Percentiles rank a stretch among this genome's conserved stretches.
Evolutionary conservation across 2,329 filamentous ascomycete genomes (phyloP).

Genomic region (Dactylonectria macrodidyma): DNA sequence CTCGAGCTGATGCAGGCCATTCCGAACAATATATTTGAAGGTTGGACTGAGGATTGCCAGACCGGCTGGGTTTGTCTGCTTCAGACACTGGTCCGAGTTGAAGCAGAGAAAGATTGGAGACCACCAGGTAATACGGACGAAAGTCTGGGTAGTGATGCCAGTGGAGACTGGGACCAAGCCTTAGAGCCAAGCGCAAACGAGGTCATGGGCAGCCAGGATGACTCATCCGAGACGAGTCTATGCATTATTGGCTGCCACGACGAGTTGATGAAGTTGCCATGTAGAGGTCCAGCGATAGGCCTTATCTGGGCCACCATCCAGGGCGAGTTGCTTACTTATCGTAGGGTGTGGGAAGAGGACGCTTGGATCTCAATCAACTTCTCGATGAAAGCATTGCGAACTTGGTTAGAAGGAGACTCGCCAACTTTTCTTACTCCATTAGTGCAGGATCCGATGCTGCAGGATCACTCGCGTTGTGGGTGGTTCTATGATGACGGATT

Average conservation of each 20-base stretch:
- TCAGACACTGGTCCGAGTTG: background rate
- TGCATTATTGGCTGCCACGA: no score
- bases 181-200: no score
- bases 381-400: background rate
- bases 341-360: background rate
- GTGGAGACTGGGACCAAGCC: no score
- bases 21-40: background rate
- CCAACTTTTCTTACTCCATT: background rate
- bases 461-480: background rate
- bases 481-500: background rate
- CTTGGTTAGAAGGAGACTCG: background rate
- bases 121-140: background rate
- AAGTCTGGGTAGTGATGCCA: background rate
- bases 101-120: background rate
- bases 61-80: conserved; percentile 15
- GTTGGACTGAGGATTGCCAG: conserved; percentile 15
- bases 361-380: background rate
- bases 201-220: no score
- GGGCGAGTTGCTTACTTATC: background rate
- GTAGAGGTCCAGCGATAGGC: no score
- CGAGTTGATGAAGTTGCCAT: no score
- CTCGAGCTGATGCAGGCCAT: conserved; percentile 17
- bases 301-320: background rate
- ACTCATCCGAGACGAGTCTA: no score
- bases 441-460: background rate